Evolutionary conservation across 1,284 basidiomycete species (phyloP).

Genomic region (Sanghuangporus weigelae): DNA sequence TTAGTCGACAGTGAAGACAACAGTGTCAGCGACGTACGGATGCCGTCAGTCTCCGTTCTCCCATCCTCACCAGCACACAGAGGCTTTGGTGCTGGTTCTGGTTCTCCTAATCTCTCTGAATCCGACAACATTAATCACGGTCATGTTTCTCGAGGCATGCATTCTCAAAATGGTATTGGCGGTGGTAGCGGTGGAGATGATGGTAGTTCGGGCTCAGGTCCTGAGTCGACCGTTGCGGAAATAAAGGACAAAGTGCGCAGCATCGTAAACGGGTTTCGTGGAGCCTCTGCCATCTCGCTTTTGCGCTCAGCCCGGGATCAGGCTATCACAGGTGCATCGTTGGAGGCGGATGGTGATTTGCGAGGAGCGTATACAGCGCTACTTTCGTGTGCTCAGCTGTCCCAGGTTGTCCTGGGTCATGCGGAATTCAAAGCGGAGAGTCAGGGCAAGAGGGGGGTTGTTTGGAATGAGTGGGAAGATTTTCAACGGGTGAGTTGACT

Average conservation of each 20-base stretch:
- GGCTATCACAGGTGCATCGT: slow-evolving; percentile 41
- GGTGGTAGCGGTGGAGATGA: not conserved
- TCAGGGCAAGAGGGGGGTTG: slow-evolving; percentile 40
- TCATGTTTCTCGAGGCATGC: not conserved
- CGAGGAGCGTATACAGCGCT: slow-evolving; percentile 52
- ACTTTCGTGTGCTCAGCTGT: slow-evolving; percentile 54
- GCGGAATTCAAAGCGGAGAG: slow-evolving; percentile 49
- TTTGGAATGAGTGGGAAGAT: slow-evolving; percentile 52
- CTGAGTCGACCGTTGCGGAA: slow-evolving; percentile 43
- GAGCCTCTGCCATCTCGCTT: slow-evolving; percentile 49
- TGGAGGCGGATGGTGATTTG: slow-evolving; percentile 53
- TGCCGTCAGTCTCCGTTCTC: slow-evolving; percentile 13
- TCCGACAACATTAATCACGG: not conserved
- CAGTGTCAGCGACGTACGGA: not conserved
- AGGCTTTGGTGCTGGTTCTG: not conserved
- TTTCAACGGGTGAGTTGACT: slow-evolving; percentile 49
- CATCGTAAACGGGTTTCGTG: slow-evolving; percentile 45
- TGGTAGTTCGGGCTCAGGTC: not conserved
- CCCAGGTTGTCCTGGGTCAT: slow-evolving; percentile 51
- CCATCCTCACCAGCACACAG: slow-evolving; percentile 8
- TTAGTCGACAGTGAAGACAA: not conserved
- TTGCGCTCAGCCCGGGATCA: slow-evolving; percentile 57
- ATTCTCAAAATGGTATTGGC: not conserved
- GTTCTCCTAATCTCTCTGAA: not conserved
- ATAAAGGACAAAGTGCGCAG: slow-evolving; percentile 62